Conservation (phyloP, 305 asterid genomes). For the Coffea humblotiana region DNA sequence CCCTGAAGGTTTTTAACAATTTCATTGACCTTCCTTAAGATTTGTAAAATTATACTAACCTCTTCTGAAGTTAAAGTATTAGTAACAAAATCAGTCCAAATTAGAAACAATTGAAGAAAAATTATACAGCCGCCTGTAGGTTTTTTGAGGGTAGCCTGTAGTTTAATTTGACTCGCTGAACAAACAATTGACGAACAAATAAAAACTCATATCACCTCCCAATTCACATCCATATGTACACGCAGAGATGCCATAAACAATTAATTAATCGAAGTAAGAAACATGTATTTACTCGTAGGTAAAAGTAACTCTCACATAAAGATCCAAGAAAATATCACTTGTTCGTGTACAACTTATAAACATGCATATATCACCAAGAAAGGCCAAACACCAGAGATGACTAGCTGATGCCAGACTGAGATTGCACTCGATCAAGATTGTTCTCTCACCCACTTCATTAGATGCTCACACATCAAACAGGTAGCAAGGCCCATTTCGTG, state of each 20-base stretch:
- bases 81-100: too few species aligned
- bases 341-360: not conserved
- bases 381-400: not conserved
- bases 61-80: too few species aligned
- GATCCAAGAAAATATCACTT: not conserved
- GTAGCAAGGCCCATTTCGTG: slow-evolving; percentile 1
- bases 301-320: not conserved
- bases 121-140: too few species aligned
- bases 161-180: not conserved
- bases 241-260: not conserved
- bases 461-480: not conserved
- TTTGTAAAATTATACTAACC: too few species aligned
- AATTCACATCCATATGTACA: not conserved
- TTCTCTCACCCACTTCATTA: not conserved
- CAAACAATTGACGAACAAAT: not conserved
- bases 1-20: too few species aligned
- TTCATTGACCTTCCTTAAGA: too few species aligned
- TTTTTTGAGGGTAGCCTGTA: too few species aligned
- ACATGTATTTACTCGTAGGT: not conserved
- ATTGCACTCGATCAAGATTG: not conserved
- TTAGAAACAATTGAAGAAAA: too few species aligned
- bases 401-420: too few species aligned
- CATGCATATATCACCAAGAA: not conserved
- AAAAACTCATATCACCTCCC: not conserved
- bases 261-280: not conserved